Evolutionary conservation across 2,329 filamentous ascomycete species (phyloP), one percentile per base, ranked within the genome.

Genomic region (Simplicillium sp.): DNA sequence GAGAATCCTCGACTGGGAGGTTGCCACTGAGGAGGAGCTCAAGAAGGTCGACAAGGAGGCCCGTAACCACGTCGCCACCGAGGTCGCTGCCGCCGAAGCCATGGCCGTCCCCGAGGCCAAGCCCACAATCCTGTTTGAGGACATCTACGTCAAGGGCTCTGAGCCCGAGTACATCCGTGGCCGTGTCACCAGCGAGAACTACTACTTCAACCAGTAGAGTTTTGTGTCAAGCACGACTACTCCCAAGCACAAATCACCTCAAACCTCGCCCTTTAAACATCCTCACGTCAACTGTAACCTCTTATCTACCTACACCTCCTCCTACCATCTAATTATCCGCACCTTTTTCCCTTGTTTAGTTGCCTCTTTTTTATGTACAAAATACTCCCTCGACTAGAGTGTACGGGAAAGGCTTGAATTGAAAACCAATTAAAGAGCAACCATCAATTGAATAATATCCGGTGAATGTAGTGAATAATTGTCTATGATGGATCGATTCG

Each of bases 1-100:
- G 74, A 95, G 95, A 76, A 83, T 98, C 51, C 71, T 98, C 44
- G 92, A 98, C 68, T 98, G 92, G 92, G 79, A 79, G 45, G 84
- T 98, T 51, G 82, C 82, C 53, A 80, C 75, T 46, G 92, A 98
- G 75, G 89, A 96, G 33, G 90, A 97, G 70, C 82, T 98, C 64
- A 98, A 98, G 84, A 64, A 65, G 51, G 81, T 98, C 53, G 92
- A 98, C 75, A 97, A 96, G 80, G 80, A 94, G 58, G 89, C 92
- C 14, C 83, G 89, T 60, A 73, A 68, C 61, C 73, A 81, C 58
- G 87, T 98, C 59, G 89, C 92, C 64, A 82, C 79, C 51, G 90
- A 98, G 75, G 90, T 96, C 43, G 85, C 84, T 47, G 75, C 78
- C 56, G 92, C 92, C 40, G 92, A 98, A 80, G 75, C 80, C 56